A percentile compares a stretch with the other conserved stretches of the same genome.
Evolutionary conservation across 2,329 filamentous ascomycete genomes (phyloP).

Genomic region (Verticillium dahliae): DNA sequence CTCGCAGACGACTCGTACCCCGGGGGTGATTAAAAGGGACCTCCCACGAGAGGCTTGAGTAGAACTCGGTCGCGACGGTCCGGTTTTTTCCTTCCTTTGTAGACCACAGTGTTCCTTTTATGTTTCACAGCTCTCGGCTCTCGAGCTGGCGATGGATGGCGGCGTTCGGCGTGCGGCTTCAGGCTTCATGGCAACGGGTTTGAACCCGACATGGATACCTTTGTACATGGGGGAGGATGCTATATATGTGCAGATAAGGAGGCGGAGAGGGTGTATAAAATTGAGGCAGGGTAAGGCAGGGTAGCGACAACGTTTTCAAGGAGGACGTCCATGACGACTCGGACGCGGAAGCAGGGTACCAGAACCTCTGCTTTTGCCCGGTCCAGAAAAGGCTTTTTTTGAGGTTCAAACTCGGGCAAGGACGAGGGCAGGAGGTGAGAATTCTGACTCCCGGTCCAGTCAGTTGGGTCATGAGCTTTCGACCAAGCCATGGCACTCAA

Average conservation of each 20-base stretch:
- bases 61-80: neutral
- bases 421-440: neutral
- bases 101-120: neutral
- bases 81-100: neutral
- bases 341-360: neutral
- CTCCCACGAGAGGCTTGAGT: neutral
- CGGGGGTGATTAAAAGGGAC: neutral
- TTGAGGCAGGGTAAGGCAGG: neutral
- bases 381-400: no score
- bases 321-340: neutral
- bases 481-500: neutral
- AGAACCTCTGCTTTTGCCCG: neutral
- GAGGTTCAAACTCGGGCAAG: neutral
- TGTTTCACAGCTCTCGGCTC: neutral
- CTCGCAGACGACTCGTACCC: neutral
- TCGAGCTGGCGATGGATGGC: neutral
- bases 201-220: neutral
- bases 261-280: no score
- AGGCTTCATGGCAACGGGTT: neutral
- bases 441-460: neutral
- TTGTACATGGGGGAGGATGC: neutral
- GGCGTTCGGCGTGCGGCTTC: neutral
- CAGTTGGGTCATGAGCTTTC: neutral
- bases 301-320: neutral
- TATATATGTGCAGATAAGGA: no score